These are phyloP conservation scores for Podospora conica DNA, from an alignment of 495 filamentous ascomycete genomes.

Conservation along the genomic window DNA sequence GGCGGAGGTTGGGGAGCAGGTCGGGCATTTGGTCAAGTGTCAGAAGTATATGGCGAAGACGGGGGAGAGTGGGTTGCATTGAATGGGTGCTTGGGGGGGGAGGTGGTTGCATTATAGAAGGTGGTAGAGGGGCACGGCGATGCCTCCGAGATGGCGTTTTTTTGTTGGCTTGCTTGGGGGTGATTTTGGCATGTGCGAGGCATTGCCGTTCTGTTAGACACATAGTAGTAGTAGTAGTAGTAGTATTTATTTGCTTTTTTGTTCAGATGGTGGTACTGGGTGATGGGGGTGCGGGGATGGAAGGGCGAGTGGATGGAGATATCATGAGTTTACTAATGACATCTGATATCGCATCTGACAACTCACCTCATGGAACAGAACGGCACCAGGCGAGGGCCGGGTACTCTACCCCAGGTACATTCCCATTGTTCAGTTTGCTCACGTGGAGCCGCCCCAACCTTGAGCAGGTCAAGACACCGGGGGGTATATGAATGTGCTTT, in stretches of 20 bases:
- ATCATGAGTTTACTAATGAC: no score
- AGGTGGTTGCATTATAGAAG: not conserved
- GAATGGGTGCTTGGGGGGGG: no score
- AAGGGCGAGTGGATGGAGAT: not conserved
- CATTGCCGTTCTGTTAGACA: not conserved
- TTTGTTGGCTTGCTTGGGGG: not conserved
- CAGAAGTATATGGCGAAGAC: conserved; percentile 41
- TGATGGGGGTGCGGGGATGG: not conserved
- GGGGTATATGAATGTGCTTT: no score
- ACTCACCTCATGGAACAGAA: no score
- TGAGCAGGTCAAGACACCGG: no score
- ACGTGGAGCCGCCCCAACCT: no score
- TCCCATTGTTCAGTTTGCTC: no score
- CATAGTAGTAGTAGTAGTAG: not conserved
- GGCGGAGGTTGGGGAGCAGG: conserved; percentile 37
- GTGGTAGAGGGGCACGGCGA: not conserved
- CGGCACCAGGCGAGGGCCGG: no score
- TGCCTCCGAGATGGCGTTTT: not conserved
- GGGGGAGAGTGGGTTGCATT: conserved; percentile 35
- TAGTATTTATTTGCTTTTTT: not conserved
- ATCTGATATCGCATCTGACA: no score
- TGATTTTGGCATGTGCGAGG: not conserved
- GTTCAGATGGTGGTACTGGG: not conserved
- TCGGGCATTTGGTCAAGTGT: conserved; percentile 35
- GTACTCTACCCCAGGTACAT: no score